phyloP scores from a whole-genome alignment of 345 rosid species.

The Firmiana major region DNA sequence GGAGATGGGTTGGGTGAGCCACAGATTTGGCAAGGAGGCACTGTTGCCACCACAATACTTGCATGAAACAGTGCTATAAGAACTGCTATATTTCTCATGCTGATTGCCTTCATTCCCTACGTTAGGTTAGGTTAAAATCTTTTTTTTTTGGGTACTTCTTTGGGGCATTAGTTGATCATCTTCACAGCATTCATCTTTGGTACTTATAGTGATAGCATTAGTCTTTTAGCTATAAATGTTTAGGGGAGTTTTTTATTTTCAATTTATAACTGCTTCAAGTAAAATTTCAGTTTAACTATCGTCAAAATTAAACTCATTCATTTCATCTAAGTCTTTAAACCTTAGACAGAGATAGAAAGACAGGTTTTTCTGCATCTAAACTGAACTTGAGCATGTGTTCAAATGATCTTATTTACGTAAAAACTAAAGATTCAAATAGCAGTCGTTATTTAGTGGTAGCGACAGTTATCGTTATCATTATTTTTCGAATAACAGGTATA shows the following conservation, averaged over 20 bases:
- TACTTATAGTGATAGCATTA: not conserved
- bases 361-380: too few species aligned
- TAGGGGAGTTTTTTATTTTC: not conserved
- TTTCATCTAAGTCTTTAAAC: not conserved
- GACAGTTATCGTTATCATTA: too few species aligned
- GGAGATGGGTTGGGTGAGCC: conserved; percentile 3
- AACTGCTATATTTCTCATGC: not conserved
- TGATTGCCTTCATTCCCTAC: not conserved
- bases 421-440: too few species aligned
- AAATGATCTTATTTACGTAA: too few species aligned
- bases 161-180: not conserved
- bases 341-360: not conserved
- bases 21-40: not conserved
- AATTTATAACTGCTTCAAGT: not conserved
- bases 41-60: not conserved
- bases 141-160: too few species aligned
- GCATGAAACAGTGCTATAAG: not conserved
- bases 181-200: not conserved
- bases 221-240: not conserved
- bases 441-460: too few species aligned
- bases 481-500: too few species aligned
- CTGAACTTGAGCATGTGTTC: too few species aligned
- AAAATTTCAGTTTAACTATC: not conserved
- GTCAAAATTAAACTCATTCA: not conserved
- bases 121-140: not conserved